These are phyloP conservation scores for Suillus lakei DNA, from an alignment of 768 basidiomycete genomes.

Conservation along the genomic window DNA sequence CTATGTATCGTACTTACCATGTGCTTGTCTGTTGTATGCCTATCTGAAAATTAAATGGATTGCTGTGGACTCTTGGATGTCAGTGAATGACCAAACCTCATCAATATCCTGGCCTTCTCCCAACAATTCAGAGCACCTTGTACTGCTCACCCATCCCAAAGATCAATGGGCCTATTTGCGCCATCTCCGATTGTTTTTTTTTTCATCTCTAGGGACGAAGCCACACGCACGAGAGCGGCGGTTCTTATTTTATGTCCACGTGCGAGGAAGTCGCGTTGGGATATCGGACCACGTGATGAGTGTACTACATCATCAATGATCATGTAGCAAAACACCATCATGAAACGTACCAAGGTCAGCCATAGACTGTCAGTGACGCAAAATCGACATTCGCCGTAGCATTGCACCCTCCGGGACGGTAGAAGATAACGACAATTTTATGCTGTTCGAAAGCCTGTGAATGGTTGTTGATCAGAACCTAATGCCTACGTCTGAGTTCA, in stretches of 20 bases:
- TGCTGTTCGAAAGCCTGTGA: too few relatives aligned
- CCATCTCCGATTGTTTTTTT: slow-evolving; percentile 58
- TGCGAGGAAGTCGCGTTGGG: slow-evolving; percentile 58
- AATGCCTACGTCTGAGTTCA: too few relatives aligned
- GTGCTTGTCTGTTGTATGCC: background rate
- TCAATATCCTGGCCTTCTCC: slow-evolving; percentile 15
- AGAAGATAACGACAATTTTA: too few relatives aligned
- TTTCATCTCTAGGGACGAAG: slow-evolving; percentile 50
- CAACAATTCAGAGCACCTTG: slow-evolving; percentile 67
- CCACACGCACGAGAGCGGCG: slow-evolving; percentile 58
- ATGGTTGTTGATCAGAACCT: too few relatives aligned
- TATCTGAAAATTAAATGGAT: background rate
- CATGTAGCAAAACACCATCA: too few relatives aligned
- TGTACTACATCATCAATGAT: too few relatives aligned
- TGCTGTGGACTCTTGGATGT: background rate
- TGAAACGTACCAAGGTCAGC: too few relatives aligned
- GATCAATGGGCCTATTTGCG: slow-evolving; percentile 76
- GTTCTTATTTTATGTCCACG: slow-evolving; percentile 78
- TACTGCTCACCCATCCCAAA: slow-evolving; percentile 90
- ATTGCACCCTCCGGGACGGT: too few relatives aligned
- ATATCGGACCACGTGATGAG: background rate
- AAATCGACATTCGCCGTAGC: too few relatives aligned
- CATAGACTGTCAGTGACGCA: too few relatives aligned
- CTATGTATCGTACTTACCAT: background rate
- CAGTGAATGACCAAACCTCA: slow-evolving; percentile 38